phyloP scores from a whole-genome alignment of 2,329 filamentous ascomycete species.

The Salinomyces thailandicus region DNA sequence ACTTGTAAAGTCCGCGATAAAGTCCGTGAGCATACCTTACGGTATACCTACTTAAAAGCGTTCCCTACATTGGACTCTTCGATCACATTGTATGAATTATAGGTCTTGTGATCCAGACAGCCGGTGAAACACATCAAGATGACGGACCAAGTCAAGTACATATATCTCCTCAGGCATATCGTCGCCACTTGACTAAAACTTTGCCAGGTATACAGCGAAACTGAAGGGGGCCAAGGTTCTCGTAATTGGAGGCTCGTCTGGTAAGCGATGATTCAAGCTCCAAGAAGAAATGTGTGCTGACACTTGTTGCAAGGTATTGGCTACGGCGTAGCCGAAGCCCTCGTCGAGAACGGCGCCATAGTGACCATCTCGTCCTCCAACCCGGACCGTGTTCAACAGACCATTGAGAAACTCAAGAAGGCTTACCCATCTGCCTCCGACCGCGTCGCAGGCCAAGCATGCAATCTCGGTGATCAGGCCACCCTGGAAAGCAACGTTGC shows the following conservation, averaged over 20 bases:
- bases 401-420: slow-evolving; percentile 36
- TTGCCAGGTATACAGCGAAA: slow-evolving; percentile 40
- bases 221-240: slow-evolving; percentile 41
- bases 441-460: slow-evolving; percentile 35
- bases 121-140: too few relatives aligned
- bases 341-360: slow-evolving; percentile 44
- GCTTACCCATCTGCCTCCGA: slow-evolving; percentile 34
- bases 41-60: too few relatives aligned
- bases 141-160: neutral
- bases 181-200: slow-evolving; percentile 12
- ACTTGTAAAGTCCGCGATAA: too few relatives aligned
- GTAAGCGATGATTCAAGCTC: slow-evolving; percentile 8
- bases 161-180: neutral
- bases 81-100: too few relatives aligned
- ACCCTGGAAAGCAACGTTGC: slow-evolving; percentile 40
- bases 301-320: slow-evolving; percentile 47
- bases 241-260: slow-evolving; percentile 49
- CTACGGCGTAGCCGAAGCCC: slow-evolving; percentile 48
- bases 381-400: slow-evolving; percentile 36
- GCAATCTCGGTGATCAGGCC: slow-evolving; percentile 38
- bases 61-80: too few relatives aligned
- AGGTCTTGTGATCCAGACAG: too few relatives aligned
- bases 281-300: slow-evolving; percentile 2
- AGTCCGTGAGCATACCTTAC: too few relatives aligned
- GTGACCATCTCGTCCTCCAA: slow-evolving; percentile 53